Percentiles rank a stretch among this genome's conserved stretches.
phyloP scores from a whole-genome alignment of 257 asterid species.

The Jacaranda copaia region DNA sequence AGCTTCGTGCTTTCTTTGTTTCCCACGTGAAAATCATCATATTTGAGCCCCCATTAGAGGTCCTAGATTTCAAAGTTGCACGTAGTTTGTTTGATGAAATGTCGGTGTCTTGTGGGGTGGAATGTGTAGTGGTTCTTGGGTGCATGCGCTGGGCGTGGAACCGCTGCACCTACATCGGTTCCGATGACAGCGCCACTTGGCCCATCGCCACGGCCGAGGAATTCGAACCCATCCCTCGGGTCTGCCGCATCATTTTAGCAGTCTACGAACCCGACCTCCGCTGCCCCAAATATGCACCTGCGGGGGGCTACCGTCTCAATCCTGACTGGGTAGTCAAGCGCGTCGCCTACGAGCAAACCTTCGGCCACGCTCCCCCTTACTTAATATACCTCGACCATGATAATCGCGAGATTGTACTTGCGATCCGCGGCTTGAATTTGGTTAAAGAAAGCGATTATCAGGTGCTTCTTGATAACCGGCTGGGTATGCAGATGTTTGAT shows the following conservation, averaged over 20 bases:
- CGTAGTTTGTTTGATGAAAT: constrained; percentile 42
- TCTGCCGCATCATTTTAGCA: constrained; percentile 83
- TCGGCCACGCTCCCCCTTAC: constrained; percentile 89
- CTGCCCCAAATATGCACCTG: constrained; percentile 65
- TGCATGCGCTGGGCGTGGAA: constrained; percentile 98
- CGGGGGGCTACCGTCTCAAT: constrained; percentile 69
- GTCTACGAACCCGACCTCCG: constrained; percentile 83
- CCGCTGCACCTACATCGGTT: constrained; percentile 94
- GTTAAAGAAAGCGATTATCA: constrained; percentile 79
- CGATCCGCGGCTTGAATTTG: constrained; percentile 83
- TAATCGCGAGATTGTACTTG: constrained; percentile 73
- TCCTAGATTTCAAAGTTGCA: constrained; percentile 13
- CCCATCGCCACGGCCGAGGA: constrained; percentile 76
- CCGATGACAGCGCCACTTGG: constrained; percentile 93
- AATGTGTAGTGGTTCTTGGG: constrained; percentile 72
- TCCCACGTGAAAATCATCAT: constrained; percentile 32
- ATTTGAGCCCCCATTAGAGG: not conserved
- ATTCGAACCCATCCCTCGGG: constrained; percentile 78
- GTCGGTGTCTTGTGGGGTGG: constrained; percentile 81
- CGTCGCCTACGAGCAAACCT: constrained; percentile 75
- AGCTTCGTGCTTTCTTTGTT: not conserved
- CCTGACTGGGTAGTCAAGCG: constrained; percentile 81
- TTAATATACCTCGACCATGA: constrained; percentile 80
- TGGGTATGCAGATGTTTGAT: constrained; percentile 94
- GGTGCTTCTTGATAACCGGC: constrained; percentile 71